Conservation (phyloP, 305 asterid genomes). For the Rubia peregrina region DNA sequence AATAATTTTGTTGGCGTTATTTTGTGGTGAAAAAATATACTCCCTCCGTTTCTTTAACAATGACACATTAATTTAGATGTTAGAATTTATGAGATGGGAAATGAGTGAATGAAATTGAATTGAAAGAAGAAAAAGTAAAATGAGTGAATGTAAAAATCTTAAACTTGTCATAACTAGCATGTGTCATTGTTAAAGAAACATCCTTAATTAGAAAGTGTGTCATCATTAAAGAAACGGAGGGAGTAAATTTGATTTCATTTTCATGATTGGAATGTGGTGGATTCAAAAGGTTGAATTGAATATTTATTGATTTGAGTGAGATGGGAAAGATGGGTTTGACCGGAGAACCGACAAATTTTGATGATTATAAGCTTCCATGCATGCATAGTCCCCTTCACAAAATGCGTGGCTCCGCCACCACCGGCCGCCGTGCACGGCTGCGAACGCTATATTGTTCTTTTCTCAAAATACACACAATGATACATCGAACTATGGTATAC, state of each 20-base stretch:
- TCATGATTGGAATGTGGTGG: not conserved
- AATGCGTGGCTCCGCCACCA: not conserved
- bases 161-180: too few relatives aligned
- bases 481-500: not conserved
- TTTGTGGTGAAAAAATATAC: too few relatives aligned
- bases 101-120: too few relatives aligned
- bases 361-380: not conserved
- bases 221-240: too few relatives aligned
- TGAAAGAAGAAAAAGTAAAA: too few relatives aligned
- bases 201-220: too few relatives aligned
- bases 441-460: not conserved
- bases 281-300: not conserved
- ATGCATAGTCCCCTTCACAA: not conserved
- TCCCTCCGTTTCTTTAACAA: too few relatives aligned
- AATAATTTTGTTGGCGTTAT: too few relatives aligned
- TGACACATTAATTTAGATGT: too few relatives aligned
- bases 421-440: not conserved
- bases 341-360: not conserved
- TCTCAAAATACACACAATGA: not conserved
- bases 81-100: too few relatives aligned
- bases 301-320: not conserved
- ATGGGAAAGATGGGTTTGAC: not conserved
- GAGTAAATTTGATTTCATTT: not conserved
- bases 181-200: too few relatives aligned
- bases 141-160: too few relatives aligned